Base-by-base conservation (phyloP, 2,329 filamentous ascomycete genomes). In the Aspergillus spinulosporus region DNA sequence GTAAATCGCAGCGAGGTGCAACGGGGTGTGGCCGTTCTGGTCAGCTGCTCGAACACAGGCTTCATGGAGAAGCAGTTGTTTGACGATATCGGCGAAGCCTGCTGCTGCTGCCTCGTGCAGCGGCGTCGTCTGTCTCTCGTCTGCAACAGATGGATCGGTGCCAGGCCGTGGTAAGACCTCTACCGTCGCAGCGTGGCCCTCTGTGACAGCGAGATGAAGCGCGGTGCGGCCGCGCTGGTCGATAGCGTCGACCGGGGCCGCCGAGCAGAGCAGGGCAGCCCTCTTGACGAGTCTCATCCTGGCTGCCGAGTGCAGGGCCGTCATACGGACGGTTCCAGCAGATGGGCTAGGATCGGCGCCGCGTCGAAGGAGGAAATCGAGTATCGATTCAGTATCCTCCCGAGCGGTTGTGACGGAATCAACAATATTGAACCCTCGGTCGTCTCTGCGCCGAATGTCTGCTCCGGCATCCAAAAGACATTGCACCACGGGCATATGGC, bases 181-280 rank as follows among this genome's bases (percentile, higher is more conserved):
- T 5, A 47, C 32, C 1, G 42, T 8, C 1, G 9, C 15, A 4
- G 9, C 14, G 29, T 39, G 29, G 9, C 32, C 32, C 31, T 45
- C 32, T 29, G 39, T 36, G 3, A 29, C 50, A 12, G 50, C 40
- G 15, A 37, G 6, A 29, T 46, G 40, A 5, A 52, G 42, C 5
- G 50, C 50, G 3, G 50, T 52, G 28, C 28, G 42, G 5, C 50
- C 50, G 28, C 14, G 31, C n/a, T 40, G 36, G 26, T 40, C 47
- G n/a, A 29, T 11, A 3, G 21, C 21, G 14, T 40, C 36, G 12
- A 49, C 47, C 2, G 21, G 4, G 1, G 34, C 47, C 4, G 47
- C 47, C 7, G 34, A 9, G 8, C 15, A 40, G 5, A 49, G 36
- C 2, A 49, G 21, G 7, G 7, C 2, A 8, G 39, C 40, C 4